A percentile compares a stretch with the other conserved stretches of the same genome.
phyloP scores from a whole-genome alignment of 306 rosid genomes.

The Macrotyloma uniflorum region DNA sequence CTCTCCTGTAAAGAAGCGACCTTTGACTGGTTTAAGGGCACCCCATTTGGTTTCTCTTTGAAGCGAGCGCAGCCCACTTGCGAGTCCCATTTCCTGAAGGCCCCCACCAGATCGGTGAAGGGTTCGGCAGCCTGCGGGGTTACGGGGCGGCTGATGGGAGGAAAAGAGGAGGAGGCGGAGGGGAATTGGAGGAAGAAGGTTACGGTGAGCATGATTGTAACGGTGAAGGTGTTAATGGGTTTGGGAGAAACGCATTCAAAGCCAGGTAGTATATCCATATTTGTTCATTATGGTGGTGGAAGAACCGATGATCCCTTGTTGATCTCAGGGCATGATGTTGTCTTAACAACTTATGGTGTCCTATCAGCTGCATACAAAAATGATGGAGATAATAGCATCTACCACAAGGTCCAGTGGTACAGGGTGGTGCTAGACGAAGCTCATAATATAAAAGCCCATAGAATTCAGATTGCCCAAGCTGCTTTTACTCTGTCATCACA shows the following conservation, averaged over 20 bases:
- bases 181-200: conserved; percentile 66
- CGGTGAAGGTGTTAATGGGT: conserved; percentile 53
- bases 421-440: conserved; percentile 97
- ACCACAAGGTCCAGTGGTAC: conserved; percentile 72
- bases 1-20: conserved; percentile 58
- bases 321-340: conserved; percentile 70
- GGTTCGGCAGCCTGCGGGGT: conserved; percentile 41
- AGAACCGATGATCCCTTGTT: conserved; percentile 57
- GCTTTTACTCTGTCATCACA: conserved; percentile 66
- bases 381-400: conserved; percentile 69
- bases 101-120: conserved; percentile 59
- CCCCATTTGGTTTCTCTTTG: conserved; percentile 46
- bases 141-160: too few species aligned
- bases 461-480: conserved; percentile 66
- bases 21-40: conserved; percentile 40
- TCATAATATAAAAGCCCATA: conserved; percentile 72
- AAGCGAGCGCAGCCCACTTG: conserved; percentile 69
- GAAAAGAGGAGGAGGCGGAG: conserved; percentile 47
- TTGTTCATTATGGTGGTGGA: conserved; percentile 83
- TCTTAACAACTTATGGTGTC: conserved; percentile 84
- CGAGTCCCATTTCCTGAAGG: conserved; percentile 84
- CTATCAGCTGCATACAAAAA: conserved; percentile 55
- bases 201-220: conserved; percentile 58
- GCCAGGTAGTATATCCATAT: conserved; percentile 61
- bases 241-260: conserved; percentile 61